Evolutionary conservation across 2,329 filamentous ascomycete genomes (phyloP).

Genomic region (Ustulina deusta): DNA sequence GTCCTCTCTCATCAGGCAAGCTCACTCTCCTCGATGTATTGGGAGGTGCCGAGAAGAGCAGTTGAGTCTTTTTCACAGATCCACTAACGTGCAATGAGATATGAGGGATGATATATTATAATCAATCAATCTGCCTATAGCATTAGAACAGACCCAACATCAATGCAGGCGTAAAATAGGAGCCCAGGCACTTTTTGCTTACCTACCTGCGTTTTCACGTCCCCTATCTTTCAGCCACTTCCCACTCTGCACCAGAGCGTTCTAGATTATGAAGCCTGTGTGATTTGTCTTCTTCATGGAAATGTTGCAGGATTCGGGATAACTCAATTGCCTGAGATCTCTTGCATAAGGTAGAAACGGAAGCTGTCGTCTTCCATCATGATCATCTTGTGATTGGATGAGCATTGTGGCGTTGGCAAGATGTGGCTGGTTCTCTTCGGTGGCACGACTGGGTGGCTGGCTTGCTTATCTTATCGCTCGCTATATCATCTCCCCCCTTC

Average conservation of each 20-base stretch:
- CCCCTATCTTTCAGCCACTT: neutral
- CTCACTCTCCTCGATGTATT: conserved; percentile 1
- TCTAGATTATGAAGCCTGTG: too few relatives aligned
- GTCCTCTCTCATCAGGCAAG: conserved; percentile 10
- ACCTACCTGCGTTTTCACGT: neutral
- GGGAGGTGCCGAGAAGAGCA: neutral
- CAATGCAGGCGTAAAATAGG: neutral
- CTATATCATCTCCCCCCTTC: neutral
- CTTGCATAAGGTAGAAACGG: neutral
- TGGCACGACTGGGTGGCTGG: too few relatives aligned
- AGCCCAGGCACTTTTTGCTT: neutral
- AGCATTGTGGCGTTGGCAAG: conserved; percentile 5
- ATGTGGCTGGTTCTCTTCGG: conserved; percentile 2
- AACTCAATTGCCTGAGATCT: neutral
- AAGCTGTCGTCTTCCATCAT: neutral
- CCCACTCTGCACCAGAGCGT: neutral
- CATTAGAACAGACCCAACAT: conserved; percentile 3
- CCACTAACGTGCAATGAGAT: neutral
- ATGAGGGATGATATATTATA: neutral
- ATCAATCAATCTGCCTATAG: neutral
- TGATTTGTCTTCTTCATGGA: neutral
- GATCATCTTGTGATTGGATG: neutral
- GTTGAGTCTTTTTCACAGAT: neutral
- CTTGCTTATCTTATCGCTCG: conserved; percentile 14
- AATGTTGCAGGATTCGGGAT: neutral